A percentile compares a stretch with the other conserved stretches of the same genome.
Conservation (phyloP, 768 basidiomycete genomes). For the Termitomyces sp. region DNA sequence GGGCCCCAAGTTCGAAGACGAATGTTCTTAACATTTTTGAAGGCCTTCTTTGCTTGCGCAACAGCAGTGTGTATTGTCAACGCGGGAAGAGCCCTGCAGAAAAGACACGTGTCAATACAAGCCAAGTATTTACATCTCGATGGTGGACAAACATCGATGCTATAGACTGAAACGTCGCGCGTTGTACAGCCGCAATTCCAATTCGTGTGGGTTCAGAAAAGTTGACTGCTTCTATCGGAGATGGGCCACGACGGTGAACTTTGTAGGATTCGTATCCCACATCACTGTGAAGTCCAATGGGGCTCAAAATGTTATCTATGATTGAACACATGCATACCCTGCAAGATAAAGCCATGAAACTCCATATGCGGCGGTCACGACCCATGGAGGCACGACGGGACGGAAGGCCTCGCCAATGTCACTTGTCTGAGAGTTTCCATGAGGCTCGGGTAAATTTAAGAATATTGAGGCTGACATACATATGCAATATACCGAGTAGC, state of each 20-base stretch:
- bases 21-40: slow-evolving; percentile 50
- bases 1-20: slow-evolving; percentile 70
- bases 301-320: neutral
- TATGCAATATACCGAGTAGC: slow-evolving; percentile 72
- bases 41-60: slow-evolving; percentile 63
- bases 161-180: slow-evolving; percentile 74
- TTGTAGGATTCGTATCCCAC: slow-evolving; percentile 82
- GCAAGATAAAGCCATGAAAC: slow-evolving; percentile 77
- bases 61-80: slow-evolving; percentile 84
- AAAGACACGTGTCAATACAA: slow-evolving; percentile 1
- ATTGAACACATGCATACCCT: slow-evolving; percentile 26
- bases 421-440: slow-evolving; percentile 46
- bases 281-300: slow-evolving; percentile 35
- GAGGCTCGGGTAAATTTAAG: slow-evolving; percentile 13
- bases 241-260: slow-evolving; percentile 60
- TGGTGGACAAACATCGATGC: slow-evolving; percentile 64
- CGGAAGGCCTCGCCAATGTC: slow-evolving; percentile 82
- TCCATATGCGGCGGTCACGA: slow-evolving; percentile 76
- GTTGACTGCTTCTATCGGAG: slow-evolving; percentile 57
- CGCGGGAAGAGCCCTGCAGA: slow-evolving; percentile 68
- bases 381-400: slow-evolving; percentile 64
- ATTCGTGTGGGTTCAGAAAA: slow-evolving; percentile 68
- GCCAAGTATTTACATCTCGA: neutral
- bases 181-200: slow-evolving; percentile 66
- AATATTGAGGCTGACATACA: slow-evolving; percentile 31